Evolutionary conservation across 78 protist species (phyloP).

Genomic region (Dictyostelium brefeldianum): DNA sequence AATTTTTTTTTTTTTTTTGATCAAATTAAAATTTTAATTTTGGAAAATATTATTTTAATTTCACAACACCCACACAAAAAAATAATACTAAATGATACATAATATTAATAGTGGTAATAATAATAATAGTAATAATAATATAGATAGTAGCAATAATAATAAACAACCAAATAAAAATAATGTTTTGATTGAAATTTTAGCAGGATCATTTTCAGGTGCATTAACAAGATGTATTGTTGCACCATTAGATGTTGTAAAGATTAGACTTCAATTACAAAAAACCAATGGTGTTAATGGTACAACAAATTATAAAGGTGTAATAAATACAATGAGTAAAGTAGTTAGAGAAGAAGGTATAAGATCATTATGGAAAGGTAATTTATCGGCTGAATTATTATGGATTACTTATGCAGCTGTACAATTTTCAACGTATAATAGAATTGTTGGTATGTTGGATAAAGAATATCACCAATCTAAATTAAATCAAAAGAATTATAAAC

Average conservation of each 20-base stretch:
- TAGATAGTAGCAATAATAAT: neutral
- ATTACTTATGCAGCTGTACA: slow-evolving; percentile 33
- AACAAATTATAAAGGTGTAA: slow-evolving; percentile 32
- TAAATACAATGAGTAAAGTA: neutral
- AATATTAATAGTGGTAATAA: neutral
- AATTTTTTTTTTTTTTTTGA: neutral
- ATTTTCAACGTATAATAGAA: slow-evolving; percentile 17
- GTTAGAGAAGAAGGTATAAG: slow-evolving; percentile 39
- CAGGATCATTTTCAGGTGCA: slow-evolving; percentile 76
- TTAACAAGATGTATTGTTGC: slow-evolving; percentile 52
- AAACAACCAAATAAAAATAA: neutral
- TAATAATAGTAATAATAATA: neutral
- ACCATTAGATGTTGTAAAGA: slow-evolving; percentile 76
- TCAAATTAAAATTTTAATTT: neutral
- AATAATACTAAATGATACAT: neutral
- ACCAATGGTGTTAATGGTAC: neutral
- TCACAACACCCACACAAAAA: neutral
- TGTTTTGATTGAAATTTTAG: neutral
- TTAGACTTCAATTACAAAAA: slow-evolving; percentile 56
- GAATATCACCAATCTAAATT: neutral
- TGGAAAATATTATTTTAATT: neutral
- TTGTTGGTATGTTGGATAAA: slow-evolving; percentile 3
- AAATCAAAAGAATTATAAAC: slow-evolving; percentile 22
- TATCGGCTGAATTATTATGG: slow-evolving; percentile 69
- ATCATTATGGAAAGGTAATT: slow-evolving; percentile 74